Evolutionary conservation across 345 rosid genomes (phyloP).

Genomic region (Barbarea vulgaris): DNA sequence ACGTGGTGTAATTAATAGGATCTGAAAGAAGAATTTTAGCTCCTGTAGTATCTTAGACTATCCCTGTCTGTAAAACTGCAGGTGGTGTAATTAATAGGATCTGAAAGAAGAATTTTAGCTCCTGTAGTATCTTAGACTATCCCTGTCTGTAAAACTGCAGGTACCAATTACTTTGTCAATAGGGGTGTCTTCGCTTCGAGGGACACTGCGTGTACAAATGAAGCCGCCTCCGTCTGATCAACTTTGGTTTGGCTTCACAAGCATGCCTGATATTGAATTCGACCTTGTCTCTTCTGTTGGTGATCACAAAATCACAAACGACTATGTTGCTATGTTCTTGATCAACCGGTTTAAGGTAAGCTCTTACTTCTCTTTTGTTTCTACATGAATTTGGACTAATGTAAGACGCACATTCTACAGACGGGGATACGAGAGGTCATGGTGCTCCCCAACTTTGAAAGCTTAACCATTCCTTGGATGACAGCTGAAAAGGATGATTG

Average conservation of each 20-base stretch:
- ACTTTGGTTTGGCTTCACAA: constrained; percentile 87
- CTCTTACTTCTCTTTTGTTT: background rate
- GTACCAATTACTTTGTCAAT: constrained; percentile 86
- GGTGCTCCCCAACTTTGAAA: constrained; percentile 95
- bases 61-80: constrained; percentile 26
- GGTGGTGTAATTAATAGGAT: background rate
- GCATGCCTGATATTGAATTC: constrained; percentile 88
- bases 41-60: constrained; percentile 26
- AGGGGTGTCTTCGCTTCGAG: constrained; percentile 74
- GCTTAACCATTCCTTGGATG: constrained; percentile 80
- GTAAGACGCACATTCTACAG: constrained; percentile 48
- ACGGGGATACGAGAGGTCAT: constrained; percentile 63
- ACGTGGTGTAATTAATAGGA: background rate
- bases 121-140: constrained; percentile 25
- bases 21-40: background rate
- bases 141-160: constrained; percentile 46
- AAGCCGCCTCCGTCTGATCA: constrained; percentile 99
- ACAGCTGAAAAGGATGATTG: constrained; percentile 89
- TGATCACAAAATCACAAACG: constrained; percentile 77
- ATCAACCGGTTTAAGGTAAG: constrained; percentile 82
- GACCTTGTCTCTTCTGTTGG: constrained; percentile 77
- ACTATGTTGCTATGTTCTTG: constrained; percentile 68
- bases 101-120: constrained; percentile 4
- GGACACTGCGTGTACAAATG: constrained; percentile 73
- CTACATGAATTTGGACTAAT: background rate